phyloP scores from a whole-genome alignment of 768 basidiomycete species.

The Leccinum subtestaceum region DNA sequence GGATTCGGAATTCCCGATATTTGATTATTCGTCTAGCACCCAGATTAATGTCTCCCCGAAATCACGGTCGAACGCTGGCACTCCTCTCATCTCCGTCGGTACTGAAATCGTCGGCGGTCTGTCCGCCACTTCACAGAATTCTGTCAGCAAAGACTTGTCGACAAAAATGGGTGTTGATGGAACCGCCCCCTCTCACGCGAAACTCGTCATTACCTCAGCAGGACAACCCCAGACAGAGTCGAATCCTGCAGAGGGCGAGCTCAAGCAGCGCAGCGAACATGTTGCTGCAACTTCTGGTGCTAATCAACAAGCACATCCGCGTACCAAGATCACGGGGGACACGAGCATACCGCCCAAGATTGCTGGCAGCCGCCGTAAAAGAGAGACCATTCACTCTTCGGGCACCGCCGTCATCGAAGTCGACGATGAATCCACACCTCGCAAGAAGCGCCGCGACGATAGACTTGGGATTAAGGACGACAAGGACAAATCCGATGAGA shows the following conservation, averaged over 20 bases:
- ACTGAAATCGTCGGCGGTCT: background rate
- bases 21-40: slow-evolving; percentile 15
- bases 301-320: background rate
- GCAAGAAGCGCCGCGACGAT: slow-evolving; percentile 22
- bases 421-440: slow-evolving; percentile 14
- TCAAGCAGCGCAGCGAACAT: background rate
- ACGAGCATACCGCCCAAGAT: slow-evolving; percentile 9
- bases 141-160: background rate
- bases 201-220: background rate
- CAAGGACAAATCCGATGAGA: slow-evolving; percentile 1
- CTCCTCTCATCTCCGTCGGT: background rate
- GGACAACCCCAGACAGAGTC: background rate
- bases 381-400: slow-evolving; percentile 13
- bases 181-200: background rate
- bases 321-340: slow-evolving; percentile 3
- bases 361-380: slow-evolving; percentile 28
- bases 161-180: background rate
- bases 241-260: background rate
- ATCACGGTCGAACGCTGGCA: slow-evolving; percentile 2
- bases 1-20: slow-evolving; percentile 9
- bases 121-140: background rate
- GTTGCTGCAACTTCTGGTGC: background rate
- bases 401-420: slow-evolving; percentile 5
- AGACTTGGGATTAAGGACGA: background rate
- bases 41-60: slow-evolving; percentile 14